phyloP scores from a whole-genome alignment of 371 early-diverging fungal genomes.

The Mucor velutinosus region DNA sequence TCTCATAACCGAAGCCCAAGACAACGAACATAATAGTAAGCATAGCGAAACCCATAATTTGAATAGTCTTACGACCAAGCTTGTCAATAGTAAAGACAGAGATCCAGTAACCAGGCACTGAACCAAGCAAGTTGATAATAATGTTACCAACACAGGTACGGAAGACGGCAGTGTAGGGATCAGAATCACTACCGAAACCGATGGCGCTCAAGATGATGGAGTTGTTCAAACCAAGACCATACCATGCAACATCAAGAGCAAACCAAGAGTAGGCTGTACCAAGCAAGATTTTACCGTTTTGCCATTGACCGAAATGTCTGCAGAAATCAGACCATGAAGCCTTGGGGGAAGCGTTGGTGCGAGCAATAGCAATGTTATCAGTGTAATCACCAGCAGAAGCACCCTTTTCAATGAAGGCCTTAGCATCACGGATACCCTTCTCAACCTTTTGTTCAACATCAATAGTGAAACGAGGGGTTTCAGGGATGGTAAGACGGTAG shows the following conservation, averaged over 20 bases:
- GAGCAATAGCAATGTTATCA: constrained; percentile 32
- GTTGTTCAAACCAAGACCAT: constrained; percentile 84
- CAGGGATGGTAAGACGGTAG: constrained; percentile 83
- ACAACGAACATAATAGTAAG: constrained; percentile 50
- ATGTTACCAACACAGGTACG: constrained; percentile 69
- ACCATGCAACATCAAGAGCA: constrained; percentile 86
- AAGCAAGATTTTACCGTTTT: constrained; percentile 58
- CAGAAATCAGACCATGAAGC: constrained; percentile 63
- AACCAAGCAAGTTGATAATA: constrained; percentile 80
- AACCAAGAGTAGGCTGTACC: constrained; percentile 73
- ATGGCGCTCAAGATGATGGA: constrained; percentile 68
- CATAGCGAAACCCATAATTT: constrained; percentile 69
- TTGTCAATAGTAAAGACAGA: constrained; percentile 82
- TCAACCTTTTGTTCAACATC: constrained; percentile 72
- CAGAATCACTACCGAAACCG: constrained; percentile 61
- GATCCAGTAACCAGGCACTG: constrained; percentile 87
- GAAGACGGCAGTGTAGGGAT: constrained; percentile 58
- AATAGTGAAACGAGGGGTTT: constrained; percentile 82
- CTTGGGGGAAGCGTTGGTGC: constrained; percentile 26
- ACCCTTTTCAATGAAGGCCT: constrained; percentile 43
- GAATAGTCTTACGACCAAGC: constrained; percentile 84
- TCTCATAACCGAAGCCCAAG: constrained; percentile 50
- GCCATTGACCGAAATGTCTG: constrained; percentile 58
- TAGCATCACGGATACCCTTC: constrained; percentile 58
- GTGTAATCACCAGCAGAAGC: constrained; percentile 39